These are phyloP conservation scores for Metschnikowia kofuensis DNA, from an alignment of 805 yeast species.

Conservation along the genomic window DNA sequence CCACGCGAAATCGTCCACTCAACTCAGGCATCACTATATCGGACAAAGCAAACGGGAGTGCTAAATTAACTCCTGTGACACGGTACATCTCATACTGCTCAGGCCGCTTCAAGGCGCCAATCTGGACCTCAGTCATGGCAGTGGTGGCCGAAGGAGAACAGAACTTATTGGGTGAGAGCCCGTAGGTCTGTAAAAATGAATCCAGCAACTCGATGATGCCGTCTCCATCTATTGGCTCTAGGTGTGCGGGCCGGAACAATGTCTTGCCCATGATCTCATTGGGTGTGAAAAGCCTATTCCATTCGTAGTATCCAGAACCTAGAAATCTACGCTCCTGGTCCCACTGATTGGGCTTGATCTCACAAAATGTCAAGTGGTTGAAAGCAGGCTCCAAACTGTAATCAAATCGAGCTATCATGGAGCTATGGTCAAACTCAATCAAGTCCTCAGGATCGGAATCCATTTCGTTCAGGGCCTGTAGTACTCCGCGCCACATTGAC, in stretches of 20 bases:
- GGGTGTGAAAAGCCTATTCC: conserved; percentile 42
- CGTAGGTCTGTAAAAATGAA: conserved; percentile 26
- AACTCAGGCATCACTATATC: conserved; percentile 42
- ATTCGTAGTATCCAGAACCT: conserved; percentile 37
- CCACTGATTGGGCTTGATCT: conserved; percentile 25
- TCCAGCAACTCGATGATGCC: conserved; percentile 27
- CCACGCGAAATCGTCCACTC: conserved; percentile 45
- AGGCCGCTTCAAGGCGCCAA: conserved; percentile 29
- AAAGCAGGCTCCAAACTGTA: conserved; percentile 12
- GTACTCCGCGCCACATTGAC: conserved; percentile 11
- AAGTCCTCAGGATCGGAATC: neutral
- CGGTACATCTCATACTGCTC: conserved; percentile 24
- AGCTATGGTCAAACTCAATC: neutral
- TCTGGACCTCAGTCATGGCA: conserved; percentile 21
- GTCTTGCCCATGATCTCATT: conserved; percentile 41
- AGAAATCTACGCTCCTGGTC: conserved; percentile 15
- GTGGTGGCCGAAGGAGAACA: conserved; percentile 28
- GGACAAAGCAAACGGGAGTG: conserved; percentile 8
- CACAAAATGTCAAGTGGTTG: conserved; percentile 26
- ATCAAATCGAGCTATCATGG: conserved; percentile 17
- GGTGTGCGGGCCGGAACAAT: conserved; percentile 42
- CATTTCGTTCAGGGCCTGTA: conserved; percentile 5
- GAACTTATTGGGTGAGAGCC: conserved; percentile 26
- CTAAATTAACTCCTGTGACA: conserved; percentile 10
- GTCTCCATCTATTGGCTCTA: conserved; percentile 4